A percentile compares a stretch with the other conserved stretches of the same genome.
These are phyloP conservation scores for Venturia effusa DNA, from an alignment of 2,329 filamentous ascomycete genomes.

Conservation along the genomic window DNA sequence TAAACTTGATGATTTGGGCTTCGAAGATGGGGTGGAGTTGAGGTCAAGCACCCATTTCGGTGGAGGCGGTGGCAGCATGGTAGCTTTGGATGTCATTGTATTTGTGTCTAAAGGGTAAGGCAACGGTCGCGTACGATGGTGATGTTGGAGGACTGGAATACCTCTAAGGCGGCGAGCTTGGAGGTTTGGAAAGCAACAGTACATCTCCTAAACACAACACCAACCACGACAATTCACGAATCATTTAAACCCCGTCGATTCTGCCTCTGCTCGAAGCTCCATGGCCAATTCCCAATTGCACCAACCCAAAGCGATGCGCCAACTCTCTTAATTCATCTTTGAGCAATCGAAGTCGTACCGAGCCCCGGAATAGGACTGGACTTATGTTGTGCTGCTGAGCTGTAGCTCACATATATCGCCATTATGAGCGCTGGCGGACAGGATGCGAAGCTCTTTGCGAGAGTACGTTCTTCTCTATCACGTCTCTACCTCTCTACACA, in stretches of 20 bases:
- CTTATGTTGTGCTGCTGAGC: constrained; percentile 4
- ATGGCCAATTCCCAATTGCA: background rate
- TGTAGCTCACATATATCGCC: constrained; percentile 11
- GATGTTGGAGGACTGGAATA: background rate
- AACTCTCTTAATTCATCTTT: background rate
- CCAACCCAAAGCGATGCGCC: background rate
- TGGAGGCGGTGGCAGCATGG: constrained; percentile 32
- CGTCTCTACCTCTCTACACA: background rate
- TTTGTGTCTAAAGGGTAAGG: background rate
- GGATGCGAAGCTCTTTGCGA: constrained; percentile 98
- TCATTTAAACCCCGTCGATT: background rate
- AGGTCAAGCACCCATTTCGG: constrained; percentile 81
- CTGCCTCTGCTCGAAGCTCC: background rate
- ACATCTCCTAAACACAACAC: background rate
- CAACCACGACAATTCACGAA: background rate
- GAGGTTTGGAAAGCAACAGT: background rate
- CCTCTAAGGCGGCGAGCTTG: background rate
- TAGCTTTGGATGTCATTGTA: background rate
- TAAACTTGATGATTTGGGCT: constrained; percentile 56
- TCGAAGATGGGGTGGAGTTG: constrained; percentile 55
- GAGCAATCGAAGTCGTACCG: background rate
- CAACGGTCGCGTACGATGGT: background rate
- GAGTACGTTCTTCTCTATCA: constrained; percentile 53
- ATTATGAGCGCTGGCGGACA: constrained; percentile 54
- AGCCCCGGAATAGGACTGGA: background rate